Base-by-base conservation (phyloP, 2,329 filamentous ascomycete genomes). In the Diplocarpon mali region DNA sequence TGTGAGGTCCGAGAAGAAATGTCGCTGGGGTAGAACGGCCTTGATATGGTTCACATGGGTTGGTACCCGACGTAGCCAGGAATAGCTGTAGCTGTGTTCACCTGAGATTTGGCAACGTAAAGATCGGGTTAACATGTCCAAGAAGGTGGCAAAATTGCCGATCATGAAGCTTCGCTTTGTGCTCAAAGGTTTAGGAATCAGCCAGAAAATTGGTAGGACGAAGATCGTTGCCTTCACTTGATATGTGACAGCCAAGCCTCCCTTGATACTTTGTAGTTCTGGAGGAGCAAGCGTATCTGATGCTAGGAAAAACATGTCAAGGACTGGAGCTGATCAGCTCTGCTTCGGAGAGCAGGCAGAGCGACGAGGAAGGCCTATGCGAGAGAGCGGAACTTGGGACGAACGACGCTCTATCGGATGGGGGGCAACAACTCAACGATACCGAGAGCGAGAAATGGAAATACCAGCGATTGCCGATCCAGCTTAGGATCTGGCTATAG, bases 1-100 rank as follows among this genome's bases (percentile, higher is more conserved):
- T 7, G 20, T 24, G 4, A 3, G 7, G 20, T 24, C 20, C 20
- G 20, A 24, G 20, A 7, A 24, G 7, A 34, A 35, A 12, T 6
- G 10, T 12, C 34, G 6, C 6, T 14, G 11, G 30, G 30, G 8
- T 24, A 24, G 20, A 24, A 27, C 5, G 29, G 39, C 27, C 31
- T 35, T 41, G 40, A 36, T 42, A 42, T 42, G 17, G 20, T 15
- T 29, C 39, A 41, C 39, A 41, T 41, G 39, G 39, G 5, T 28
- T 3, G 20, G 20, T 24, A 24, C 3, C 20, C 20, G 20, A 24
- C 20, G 20, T 24, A 24, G 20, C 7, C 20, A 24, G 20, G 20
- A 24, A 4, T 24, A 24, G 20, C 20, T 24, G 20, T 7, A 24
- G 20, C 20, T 24, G 20, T 24, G 20, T 24, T 24, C 20, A 24